Percentiles rank a stretch among this genome's conserved stretches.
These are phyloP conservation scores for Passalora sequoiae DNA, from an alignment of 2,329 filamentous ascomycete genomes.

Conservation along the genomic window DNA sequence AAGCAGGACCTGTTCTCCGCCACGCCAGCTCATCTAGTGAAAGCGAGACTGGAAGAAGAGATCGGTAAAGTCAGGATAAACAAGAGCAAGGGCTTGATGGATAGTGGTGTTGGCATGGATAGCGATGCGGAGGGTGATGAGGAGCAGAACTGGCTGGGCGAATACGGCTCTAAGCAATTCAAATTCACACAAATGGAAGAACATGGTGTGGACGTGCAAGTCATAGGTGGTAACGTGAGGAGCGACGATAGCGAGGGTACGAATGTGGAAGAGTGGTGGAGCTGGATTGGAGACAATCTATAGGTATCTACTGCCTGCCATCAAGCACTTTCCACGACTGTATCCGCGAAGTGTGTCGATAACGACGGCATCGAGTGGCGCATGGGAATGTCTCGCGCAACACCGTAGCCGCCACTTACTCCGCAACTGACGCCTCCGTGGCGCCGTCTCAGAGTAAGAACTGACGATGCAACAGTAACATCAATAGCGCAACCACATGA, in stretches of 20 bases:
- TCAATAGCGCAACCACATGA: background rate
- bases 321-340: background rate
- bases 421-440: no score
- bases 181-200: constrained; percentile 77
- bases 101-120: constrained; percentile 68
- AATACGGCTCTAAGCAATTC: constrained; percentile 72
- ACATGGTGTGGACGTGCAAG: constrained; percentile 71
- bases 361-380: background rate
- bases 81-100: constrained; percentile 73
- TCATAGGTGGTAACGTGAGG: constrained; percentile 68
- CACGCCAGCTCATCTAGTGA: constrained; percentile 71
- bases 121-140: constrained; percentile 59
- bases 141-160: constrained; percentile 73
- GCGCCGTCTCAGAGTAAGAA: no score
- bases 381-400: background rate
- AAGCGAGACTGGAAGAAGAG: constrained; percentile 70
- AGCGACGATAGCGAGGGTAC: constrained; percentile 47
- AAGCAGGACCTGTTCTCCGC: constrained; percentile 96
- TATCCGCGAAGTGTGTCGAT: background rate
- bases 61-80: constrained; percentile 71
- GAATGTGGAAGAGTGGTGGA: constrained; percentile 81
- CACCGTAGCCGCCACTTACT: no score
- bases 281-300: constrained; percentile 76
- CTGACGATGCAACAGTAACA: background rate
- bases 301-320: constrained; percentile 34